Evolutionary conservation across 345 rosid species (phyloP).

Genomic region (Microcos paniculata): DNA sequence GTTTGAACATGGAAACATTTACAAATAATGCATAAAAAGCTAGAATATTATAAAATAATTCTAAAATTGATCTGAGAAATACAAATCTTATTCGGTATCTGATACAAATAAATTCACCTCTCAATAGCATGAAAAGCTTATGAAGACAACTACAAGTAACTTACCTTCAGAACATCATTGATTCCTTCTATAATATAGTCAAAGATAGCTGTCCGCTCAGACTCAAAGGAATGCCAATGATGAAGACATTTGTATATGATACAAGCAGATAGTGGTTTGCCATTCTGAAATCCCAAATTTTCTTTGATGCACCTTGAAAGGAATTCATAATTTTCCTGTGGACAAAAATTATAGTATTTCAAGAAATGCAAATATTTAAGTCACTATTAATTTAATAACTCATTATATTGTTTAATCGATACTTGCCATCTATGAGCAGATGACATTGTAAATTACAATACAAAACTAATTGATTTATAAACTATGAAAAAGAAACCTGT

Average conservation of each 20-base stretch:
- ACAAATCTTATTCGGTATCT: not conserved
- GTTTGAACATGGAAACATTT: not conserved
- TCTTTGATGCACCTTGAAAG: slow-evolving; percentile 87
- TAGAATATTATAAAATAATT: not conserved
- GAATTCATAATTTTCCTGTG: slow-evolving; percentile 85
- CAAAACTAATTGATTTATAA: slow-evolving; percentile 8
- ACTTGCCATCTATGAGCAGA: not conserved
- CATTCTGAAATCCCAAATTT: slow-evolving; percentile 71
- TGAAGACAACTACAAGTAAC: slow-evolving; percentile 1
- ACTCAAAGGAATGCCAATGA: slow-evolving; percentile 94
- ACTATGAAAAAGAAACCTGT: slow-evolving; percentile 49
- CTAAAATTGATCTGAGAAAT: not conserved
- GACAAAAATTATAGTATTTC: slow-evolving; percentile 17
- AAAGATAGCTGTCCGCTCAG: slow-evolving; percentile 86
- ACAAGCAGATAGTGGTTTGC: slow-evolving; percentile 92
- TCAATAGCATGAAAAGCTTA: slow-evolving; percentile 1
- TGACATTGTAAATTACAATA: not conserved
- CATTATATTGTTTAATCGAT: not conserved
- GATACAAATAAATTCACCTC: not conserved
- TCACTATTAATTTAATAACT: not conserved
- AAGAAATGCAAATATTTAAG: slow-evolving; percentile 8
- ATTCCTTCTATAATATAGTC: slow-evolving; percentile 86
- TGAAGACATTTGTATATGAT: slow-evolving; percentile 83
- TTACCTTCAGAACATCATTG: slow-evolving; percentile 81
- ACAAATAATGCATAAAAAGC: not conserved